Base-by-base conservation (phyloP, 176 grass and related monocot species). In the Musa beccarii region DNA sequence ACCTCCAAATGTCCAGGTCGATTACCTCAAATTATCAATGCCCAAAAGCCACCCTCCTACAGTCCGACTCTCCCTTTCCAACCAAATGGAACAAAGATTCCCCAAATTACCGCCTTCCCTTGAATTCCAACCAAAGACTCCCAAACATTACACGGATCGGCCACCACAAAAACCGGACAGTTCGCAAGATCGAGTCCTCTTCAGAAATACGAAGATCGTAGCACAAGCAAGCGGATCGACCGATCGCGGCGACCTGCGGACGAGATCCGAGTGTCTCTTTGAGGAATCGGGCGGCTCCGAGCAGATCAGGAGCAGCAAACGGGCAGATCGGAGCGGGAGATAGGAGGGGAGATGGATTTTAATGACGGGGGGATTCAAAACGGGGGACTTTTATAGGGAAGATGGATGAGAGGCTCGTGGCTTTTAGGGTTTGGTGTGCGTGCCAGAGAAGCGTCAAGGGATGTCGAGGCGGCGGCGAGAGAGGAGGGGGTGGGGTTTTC, bases 321-420 rank as follows among this genome's bases (percentile, higher is more conserved):
- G 19, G 81, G 63, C 11, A n/a, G 73, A 76, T 86, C 82, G 57
- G 68, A 55, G 92, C 86, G 86, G 80, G 82, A 85, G 74, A 66
- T 13, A 20, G 54, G 25, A 53, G 54, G 81, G 77, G 23, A 57
- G 77, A 9, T 63, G 0, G 12, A 4, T 21, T 6, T 52, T 24
- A 49, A 43, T 11, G 69, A 49, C 25, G 25, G 67, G 53, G 14
- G 49, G 55, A 85, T 96, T 87, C 84, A 86, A 91, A 83, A 69
- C 21, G 3, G 19, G 20, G 71, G 75, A 85, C 81, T 89, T 94
- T 91, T 96, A 96, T 96, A 96, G 81, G 83, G 88, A 90, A 82
- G 73, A 81, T 53, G 62, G 50, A 17, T 49, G 21, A 55, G 7
- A 64, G 51, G 29, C 54, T 10, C 51, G 6, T 29, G 28, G 3